These are phyloP conservation scores for Fraxinus greggii DNA, from an alignment of 305 asterid species.

Conservation along the genomic window DNA sequence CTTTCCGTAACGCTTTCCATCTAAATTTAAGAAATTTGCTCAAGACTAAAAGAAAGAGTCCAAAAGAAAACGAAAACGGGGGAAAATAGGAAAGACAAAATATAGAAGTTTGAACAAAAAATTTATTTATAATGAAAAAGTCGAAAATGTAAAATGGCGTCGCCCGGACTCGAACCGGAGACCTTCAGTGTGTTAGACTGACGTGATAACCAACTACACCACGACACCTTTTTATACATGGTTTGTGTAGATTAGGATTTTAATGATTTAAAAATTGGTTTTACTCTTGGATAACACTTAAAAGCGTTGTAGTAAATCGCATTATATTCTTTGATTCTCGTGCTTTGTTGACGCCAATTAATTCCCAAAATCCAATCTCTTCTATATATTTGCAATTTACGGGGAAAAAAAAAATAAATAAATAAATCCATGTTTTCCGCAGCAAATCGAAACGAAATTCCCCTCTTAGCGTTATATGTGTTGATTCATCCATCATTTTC, in stretches of 20 bases:
- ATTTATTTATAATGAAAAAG: not conserved
- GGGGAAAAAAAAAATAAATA: not conserved
- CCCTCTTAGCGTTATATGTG: not conserved
- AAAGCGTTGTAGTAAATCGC: not conserved
- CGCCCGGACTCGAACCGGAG: conserved; percentile 59
- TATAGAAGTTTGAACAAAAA: not conserved
- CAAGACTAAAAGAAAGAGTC: not conserved
- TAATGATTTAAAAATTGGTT: too few relatives aligned
- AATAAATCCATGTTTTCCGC: not conserved
- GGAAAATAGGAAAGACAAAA: not conserved
- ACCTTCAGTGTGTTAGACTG: conserved; percentile 66
- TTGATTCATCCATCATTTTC: not conserved
- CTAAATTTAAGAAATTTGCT: not conserved
- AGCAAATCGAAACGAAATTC: not conserved
- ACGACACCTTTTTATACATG: conserved; percentile 27
- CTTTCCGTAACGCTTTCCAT: too few relatives aligned
- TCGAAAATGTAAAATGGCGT: conserved; percentile 21
- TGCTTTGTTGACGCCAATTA: not conserved
- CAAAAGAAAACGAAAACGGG: not conserved
- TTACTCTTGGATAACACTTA: too few relatives aligned
- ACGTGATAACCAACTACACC: conserved; percentile 65
- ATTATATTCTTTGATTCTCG: not conserved
- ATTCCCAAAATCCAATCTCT: not conserved
- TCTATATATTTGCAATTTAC: not conserved
- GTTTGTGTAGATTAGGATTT: too few relatives aligned